A percentile compares a stretch with the other conserved stretches of the same genome.
Conservation (phyloP, 1,284 basidiomycete genomes). For the Ceratobasidium sp. region DNA sequence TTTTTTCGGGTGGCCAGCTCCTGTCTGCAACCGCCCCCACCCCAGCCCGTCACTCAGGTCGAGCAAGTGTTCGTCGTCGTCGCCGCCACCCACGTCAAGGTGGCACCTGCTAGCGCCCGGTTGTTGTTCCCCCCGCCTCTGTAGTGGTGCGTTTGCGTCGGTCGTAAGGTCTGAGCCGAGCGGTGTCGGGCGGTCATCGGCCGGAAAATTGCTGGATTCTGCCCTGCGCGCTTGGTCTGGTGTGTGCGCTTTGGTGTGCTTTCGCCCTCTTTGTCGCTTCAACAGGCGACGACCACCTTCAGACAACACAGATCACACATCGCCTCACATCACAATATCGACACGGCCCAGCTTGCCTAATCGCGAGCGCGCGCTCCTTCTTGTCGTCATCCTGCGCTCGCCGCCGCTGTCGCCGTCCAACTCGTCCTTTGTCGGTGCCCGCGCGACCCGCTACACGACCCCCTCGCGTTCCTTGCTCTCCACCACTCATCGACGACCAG, state of each 20-base stretch:
- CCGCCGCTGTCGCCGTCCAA: slow-evolving; percentile 12
- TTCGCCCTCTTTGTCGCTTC: slow-evolving; percentile 43
- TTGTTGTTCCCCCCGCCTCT: slow-evolving; percentile 7
- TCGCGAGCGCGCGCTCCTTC: slow-evolving; percentile 31
- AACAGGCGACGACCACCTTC: slow-evolving; percentile 35
- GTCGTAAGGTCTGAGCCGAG: slow-evolving; percentile 21
- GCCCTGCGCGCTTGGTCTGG: slow-evolving; percentile 30
- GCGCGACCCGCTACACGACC: not conserved
- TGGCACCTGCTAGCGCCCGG: not conserved
- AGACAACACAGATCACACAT: slow-evolving; percentile 40
- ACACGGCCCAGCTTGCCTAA: slow-evolving; percentile 14
- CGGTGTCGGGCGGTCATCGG: slow-evolving; percentile 35
- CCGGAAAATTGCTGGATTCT: slow-evolving; percentile 24
- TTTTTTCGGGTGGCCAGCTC: slow-evolving; percentile 7
- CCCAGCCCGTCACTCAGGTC: no score
- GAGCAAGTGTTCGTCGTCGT: not conserved
- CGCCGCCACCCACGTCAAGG: not conserved
- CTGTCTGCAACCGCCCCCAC: slow-evolving; percentile 3
- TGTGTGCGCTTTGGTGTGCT: slow-evolving; percentile 33
- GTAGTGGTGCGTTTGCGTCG: slow-evolving; percentile 17
- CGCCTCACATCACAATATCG: slow-evolving; percentile 24
- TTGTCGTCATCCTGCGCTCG: slow-evolving; percentile 18
- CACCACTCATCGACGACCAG: not conserved
- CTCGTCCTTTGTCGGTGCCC: slow-evolving; percentile 31
- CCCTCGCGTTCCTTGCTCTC: slow-evolving; percentile 16